Evolutionary conservation across 345 rosid species (phyloP).

Genomic region (Aethionema arabicum): DNA sequence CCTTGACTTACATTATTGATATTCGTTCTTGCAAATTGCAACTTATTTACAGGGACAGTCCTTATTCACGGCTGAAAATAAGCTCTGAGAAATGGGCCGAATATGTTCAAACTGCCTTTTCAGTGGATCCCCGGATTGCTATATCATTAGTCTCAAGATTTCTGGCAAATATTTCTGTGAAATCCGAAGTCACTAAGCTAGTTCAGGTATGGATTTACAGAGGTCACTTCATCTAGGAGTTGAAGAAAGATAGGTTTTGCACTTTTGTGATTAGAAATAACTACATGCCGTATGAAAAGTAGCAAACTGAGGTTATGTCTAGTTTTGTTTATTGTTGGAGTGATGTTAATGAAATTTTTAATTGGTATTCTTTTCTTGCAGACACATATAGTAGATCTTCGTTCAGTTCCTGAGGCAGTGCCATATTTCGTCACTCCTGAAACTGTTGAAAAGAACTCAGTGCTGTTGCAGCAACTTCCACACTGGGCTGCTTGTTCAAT

Average conservation of each 20-base stretch:
- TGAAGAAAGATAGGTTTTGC: background rate
- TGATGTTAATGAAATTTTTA: slow-evolving; percentile 22
- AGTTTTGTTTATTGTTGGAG: slow-evolving; percentile 18
- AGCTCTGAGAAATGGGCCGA: slow-evolving; percentile 90
- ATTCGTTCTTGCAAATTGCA: slow-evolving; percentile 29
- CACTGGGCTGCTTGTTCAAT: slow-evolving; percentile 99
- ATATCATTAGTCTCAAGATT: slow-evolving; percentile 79
- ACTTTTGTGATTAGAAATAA: background rate
- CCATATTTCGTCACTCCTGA: slow-evolving; percentile 94
- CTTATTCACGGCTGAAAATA: slow-evolving; percentile 57
- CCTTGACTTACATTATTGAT: slow-evolving; percentile 22
- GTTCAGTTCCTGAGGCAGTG: slow-evolving; percentile 89
- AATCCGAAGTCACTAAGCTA: slow-evolving; percentile 80
- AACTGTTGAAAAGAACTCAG: slow-evolving; percentile 92
- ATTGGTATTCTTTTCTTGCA: slow-evolving; percentile 41
- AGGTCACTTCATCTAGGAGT: background rate
- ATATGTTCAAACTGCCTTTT: slow-evolving; percentile 77
- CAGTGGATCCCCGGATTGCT: slow-evolving; percentile 89
- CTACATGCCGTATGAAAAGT: background rate
- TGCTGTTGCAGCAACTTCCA: slow-evolving; percentile 93
- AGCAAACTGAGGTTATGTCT: slow-evolving; percentile 6
- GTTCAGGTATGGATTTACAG: slow-evolving; percentile 61
- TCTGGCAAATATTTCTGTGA: slow-evolving; percentile 66
- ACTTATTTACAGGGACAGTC: slow-evolving; percentile 58
- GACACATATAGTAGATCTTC: slow-evolving; percentile 77